phyloP scores from a whole-genome alignment of 2,329 filamentous ascomycete genomes.

The Dactylonectria estremocensis region DNA sequence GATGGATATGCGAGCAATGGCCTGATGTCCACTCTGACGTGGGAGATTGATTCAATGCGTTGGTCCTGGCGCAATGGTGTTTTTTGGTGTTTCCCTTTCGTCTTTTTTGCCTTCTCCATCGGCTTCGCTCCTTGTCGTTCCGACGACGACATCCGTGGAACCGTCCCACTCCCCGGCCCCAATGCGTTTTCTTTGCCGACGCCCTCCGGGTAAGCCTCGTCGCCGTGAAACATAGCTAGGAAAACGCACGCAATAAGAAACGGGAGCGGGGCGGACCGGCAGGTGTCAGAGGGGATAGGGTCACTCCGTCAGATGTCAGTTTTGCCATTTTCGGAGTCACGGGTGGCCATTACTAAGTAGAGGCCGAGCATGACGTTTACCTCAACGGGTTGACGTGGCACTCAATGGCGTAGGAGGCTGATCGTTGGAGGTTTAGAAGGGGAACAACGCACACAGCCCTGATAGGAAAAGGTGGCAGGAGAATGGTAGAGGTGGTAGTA shows the following conservation, averaged over 20 bases:
- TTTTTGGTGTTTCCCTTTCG: background rate
- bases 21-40: constrained; percentile 39
- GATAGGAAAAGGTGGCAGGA: background rate
- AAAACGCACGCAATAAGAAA: background rate
- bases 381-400: constrained; percentile 46
- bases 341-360: constrained; percentile 22
- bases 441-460: background rate
- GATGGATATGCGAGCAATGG: constrained; percentile 46
- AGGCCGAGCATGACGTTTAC: constrained; percentile 23
- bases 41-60: constrained; percentile 44
- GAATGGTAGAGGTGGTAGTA: background rate
- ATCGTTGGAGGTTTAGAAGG: background rate
- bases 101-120: background rate
- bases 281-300: constrained; percentile 6
- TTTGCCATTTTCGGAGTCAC: constrained; percentile 15
- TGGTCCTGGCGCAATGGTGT: constrained; percentile 22
- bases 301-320: constrained; percentile 30
- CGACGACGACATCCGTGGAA: constrained; percentile 8
- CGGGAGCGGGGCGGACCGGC: background rate
- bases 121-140: constrained; percentile 10
- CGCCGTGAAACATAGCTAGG: background rate
- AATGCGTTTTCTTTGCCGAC: constrained; percentile 12
- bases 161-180: constrained; percentile 10
- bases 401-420: constrained; percentile 19
- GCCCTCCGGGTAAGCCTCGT: background rate